These are phyloP conservation scores for Volutella citrinella DNA, from an alignment of 2,329 filamentous ascomycete species.

Conservation along the genomic window DNA sequence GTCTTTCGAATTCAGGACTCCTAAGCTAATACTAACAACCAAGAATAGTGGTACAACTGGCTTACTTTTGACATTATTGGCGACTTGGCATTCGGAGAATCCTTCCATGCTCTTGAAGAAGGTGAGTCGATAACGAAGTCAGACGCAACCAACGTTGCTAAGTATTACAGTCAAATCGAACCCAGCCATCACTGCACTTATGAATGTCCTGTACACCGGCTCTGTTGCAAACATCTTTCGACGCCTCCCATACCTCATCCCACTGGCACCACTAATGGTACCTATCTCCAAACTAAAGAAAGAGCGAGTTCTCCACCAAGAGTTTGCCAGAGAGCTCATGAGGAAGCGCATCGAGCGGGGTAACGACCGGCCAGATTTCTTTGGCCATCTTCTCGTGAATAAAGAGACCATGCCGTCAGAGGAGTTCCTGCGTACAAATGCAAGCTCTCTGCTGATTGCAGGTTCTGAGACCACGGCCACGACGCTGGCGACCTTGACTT, in stretches of 20 bases:
- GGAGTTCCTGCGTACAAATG: constrained; percentile 3
- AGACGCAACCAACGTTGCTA: background rate
- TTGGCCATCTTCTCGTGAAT: background rate
- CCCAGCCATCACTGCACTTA: constrained; percentile 2
- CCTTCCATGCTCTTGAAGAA: constrained; percentile 1
- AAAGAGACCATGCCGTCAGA: background rate
- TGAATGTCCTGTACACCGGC: constrained; percentile 1
- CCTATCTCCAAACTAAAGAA: constrained; percentile 3
- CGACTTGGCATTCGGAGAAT: constrained; percentile 4
- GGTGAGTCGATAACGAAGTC: too few relatives aligned
- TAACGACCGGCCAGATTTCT: constrained; percentile 4
- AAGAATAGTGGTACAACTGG: constrained; percentile 3
- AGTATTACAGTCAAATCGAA: background rate
- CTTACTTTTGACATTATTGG: constrained; percentile 6
- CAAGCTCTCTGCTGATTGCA: constrained; percentile 1
- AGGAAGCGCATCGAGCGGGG: constrained; percentile 1
- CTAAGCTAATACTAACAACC: constrained; percentile 1
- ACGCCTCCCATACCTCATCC: background rate
- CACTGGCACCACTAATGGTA: background rate
- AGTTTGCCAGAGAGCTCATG: constrained; percentile 1
- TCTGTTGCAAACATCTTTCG: constrained; percentile 3
- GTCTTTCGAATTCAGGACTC: too few relatives aligned
- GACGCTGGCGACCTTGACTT: constrained; percentile 1
- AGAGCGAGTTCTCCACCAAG: constrained; percentile 2
- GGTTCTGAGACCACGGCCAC: constrained; percentile 5